Evolutionary conservation across 208 protist species (phyloP), one percentile per base, ranked within the genome.

Genomic region (Vickermania ingenoplastis): DNA sequence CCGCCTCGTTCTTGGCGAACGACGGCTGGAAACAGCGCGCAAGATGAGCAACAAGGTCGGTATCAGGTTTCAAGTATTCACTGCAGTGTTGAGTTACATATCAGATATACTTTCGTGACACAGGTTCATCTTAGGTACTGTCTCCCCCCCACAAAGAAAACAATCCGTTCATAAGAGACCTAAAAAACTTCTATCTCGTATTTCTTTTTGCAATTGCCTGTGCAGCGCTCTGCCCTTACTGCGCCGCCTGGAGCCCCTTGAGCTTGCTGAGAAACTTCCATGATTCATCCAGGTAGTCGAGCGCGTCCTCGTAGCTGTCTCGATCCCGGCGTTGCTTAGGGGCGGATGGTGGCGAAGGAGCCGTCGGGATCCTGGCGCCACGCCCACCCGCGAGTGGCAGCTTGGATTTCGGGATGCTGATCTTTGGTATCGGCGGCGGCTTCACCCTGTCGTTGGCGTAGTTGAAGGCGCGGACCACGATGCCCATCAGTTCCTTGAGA

Each of bases 201-300:
- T n/a, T n/a, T n/a, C n/a, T n/a, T n/a, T n/a, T n/a, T n/a, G n/a
- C n/a, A n/a, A n/a, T n/a, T n/a, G n/a, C n/a, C n/a, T n/a, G n/a
- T n/a, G n/a, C n/a, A n/a, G n/a, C n/a, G n/a, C n/a, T n/a, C n/a
- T n/a, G n/a, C n/a, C n/a, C n/a, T n/a, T n/a, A n/a, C n/a, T n/a
- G n/a, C n/a, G 36, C 17, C 17, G 71, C 23, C 25, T 53, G 62
- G 1, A 26, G 41, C 26, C 70, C 69, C 7, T 41, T 64, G 30
- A 60, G 2, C 53, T 70, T 62, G 0, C 65, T 30, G 5, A 76
- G 63, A 17, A 45, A 61, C 31, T 67, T 65, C 51, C 75, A 81
- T 22, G 64, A 61, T 22, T 77, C 71, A 31, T 81, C 71, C 57
- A 81, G 63, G 63, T 66, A 73, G 59, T 77, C 71, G 29, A 81